Evolutionary conservation across 345 rosid species (phyloP).

Genomic region (Gossypioides kirkii): DNA sequence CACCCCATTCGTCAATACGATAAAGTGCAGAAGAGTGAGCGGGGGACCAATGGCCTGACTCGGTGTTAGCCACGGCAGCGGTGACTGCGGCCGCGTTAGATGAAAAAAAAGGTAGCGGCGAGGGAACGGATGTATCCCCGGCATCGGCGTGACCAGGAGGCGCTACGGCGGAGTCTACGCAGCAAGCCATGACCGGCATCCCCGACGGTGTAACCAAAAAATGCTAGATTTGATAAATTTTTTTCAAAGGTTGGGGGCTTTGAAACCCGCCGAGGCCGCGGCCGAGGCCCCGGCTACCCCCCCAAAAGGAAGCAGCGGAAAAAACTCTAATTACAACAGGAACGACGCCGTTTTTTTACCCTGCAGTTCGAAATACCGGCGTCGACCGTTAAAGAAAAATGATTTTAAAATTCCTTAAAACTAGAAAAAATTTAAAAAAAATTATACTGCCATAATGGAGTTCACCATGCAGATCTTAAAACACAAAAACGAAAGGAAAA

Average conservation of each 20-base stretch:
- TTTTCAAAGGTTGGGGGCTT: conserved; percentile 77
- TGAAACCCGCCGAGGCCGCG: conserved; percentile 99
- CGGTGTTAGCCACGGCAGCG: conserved; percentile 4
- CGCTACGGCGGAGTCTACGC: conserved; percentile 66
- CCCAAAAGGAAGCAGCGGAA: conserved; percentile 83
- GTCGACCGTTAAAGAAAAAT: conserved; percentile 32
- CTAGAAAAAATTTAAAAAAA: background rate
- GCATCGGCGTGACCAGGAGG: conserved; percentile 56
- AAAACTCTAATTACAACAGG: conserved; percentile 43
- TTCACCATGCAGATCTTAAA: conserved; percentile 38
- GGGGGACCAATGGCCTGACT: conserved; percentile 55
- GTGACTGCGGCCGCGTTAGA: conserved; percentile 10
- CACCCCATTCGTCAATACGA: conserved; percentile 78
- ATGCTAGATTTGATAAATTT: conserved; percentile 16
- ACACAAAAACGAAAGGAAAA: background rate
- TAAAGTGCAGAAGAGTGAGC: conserved; percentile 63
- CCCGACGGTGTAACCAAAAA: conserved; percentile 19
- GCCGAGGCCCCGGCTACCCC: conserved; percentile 99
- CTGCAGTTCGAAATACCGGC: conserved; percentile 42
- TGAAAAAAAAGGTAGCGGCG: conserved; percentile 24
- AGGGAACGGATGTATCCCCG: conserved; percentile 47
- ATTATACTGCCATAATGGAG: conserved; percentile 17
- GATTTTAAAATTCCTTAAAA: background rate
- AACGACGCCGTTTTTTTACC: conserved; percentile 36
- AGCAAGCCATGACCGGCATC: conserved; percentile 88